Evolutionary conservation across 2,329 filamentous ascomycete genomes (phyloP).

Genomic region (Claviceps quebecensis): DNA sequence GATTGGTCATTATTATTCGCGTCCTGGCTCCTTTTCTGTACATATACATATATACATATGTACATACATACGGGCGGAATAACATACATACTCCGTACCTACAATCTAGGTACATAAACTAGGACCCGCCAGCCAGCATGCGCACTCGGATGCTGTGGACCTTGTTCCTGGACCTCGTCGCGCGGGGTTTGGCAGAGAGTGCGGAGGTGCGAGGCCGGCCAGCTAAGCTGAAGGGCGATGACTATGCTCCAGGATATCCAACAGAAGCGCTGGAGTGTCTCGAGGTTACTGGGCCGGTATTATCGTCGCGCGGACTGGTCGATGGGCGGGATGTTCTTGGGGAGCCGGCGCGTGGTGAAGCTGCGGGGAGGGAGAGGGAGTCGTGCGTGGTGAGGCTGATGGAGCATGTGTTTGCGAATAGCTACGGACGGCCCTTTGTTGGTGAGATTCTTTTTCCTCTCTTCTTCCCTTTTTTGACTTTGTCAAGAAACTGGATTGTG

Average conservation of each 20-base stretch:
- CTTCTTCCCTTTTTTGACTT: neutral
- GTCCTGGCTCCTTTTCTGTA: too few species aligned
- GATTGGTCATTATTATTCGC: too few species aligned
- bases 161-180: neutral
- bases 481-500: too few species aligned
- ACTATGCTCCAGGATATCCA: neutral
- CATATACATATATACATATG: too few species aligned
- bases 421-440: conserved; percentile 61
- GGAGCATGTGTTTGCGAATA: conserved; percentile 55
- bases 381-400: conserved; percentile 47
- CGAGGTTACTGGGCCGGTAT: conserved; percentile 53
- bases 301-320: conserved; percentile 30
- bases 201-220: neutral
- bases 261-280: conserved; percentile 37
- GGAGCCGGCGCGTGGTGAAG: neutral
- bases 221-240: neutral
- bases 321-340: conserved; percentile 5
- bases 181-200: neutral
- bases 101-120: too few species aligned
- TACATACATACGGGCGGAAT: too few species aligned
- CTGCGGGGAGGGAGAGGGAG: neutral
- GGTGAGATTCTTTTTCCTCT: conserved; percentile 30
- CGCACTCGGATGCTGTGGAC: neutral
- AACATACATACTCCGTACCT: too few species aligned
- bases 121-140: neutral